Conservation (phyloP, 805 yeast genomes). For the Saccharomycopsis fodiens region DNA sequence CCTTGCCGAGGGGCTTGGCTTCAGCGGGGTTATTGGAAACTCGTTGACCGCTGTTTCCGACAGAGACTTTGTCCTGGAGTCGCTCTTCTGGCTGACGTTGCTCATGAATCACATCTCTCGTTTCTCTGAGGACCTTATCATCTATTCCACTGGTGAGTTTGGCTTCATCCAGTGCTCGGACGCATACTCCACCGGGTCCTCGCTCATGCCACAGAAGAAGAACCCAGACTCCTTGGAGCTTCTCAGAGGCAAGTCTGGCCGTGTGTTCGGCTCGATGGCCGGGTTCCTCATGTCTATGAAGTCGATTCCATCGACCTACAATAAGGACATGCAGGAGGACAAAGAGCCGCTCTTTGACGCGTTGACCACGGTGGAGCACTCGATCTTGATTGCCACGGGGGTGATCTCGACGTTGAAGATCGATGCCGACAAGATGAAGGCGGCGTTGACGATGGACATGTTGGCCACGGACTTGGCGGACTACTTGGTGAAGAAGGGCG, state of each 20-base stretch:
- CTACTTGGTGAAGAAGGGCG: constrained; percentile 94
- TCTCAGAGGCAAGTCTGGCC: constrained; percentile 93
- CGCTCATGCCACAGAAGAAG: constrained; percentile 98
- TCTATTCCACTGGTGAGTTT: constrained; percentile 96
- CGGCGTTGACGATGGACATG: constrained; percentile 97
- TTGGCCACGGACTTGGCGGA: constrained; percentile 98
- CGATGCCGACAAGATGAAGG: constrained; percentile 68
- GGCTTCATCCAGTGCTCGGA: constrained; percentile 91
- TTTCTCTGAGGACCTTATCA: constrained; percentile 88
- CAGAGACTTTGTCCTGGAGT: constrained; percentile 94
- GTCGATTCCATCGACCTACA: constrained; percentile 96
- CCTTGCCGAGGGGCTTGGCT: constrained; percentile 73
- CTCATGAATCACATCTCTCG: constrained; percentile 95
- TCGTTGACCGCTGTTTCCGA: constrained; percentile 96
- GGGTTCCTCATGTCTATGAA: constrained; percentile 96
- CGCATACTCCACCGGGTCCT: constrained; percentile 97
- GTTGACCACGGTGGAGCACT: constrained; percentile 85
- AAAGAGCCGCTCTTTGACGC: constrained; percentile 97
- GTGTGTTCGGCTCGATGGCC: constrained; percentile 90
- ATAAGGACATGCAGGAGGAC: constrained; percentile 98
- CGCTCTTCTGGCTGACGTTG: constrained; percentile 90
- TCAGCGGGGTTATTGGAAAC: constrained; percentile 84
- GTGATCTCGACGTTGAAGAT: constrained; percentile 82
- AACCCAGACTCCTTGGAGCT: constrained; percentile 95
- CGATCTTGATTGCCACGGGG: constrained; percentile 91